Evolutionary conservation across 345 rosid genomes (phyloP).

Genomic region (Tarenaya hassleriana): DNA sequence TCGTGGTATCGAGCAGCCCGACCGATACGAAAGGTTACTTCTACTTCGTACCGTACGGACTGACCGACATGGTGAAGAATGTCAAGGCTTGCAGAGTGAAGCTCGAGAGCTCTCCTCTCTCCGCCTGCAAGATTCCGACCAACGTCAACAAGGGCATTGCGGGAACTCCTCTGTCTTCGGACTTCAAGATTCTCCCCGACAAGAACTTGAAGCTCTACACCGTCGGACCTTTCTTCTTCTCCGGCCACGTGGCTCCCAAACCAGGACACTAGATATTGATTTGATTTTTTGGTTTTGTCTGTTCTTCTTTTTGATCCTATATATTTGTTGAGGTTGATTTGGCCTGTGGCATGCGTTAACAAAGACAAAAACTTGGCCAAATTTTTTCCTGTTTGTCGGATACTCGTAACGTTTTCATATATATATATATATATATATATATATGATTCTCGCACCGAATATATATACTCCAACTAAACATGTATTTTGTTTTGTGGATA

Average conservation of each 20-base stretch:
- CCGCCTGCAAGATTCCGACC: conserved; percentile 37
- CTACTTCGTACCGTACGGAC: no score
- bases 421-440: no score
- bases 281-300: no score
- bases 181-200: conserved; percentile 23
- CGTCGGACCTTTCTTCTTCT: conserved; percentile 30
- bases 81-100: conserved; percentile 47
- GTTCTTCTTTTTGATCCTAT: no score
- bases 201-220: conserved; percentile 32
- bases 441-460: no score
- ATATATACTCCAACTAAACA: no score
- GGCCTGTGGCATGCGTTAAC: no score
- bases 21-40: conserved; percentile 51
- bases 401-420: no score
- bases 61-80: conserved; percentile 24
- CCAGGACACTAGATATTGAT: conserved; percentile 18
- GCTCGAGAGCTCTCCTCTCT: conserved; percentile 40
- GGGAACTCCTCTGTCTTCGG: conserved; percentile 39
- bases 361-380: no score
- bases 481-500: no score
- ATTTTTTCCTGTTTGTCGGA: no score
- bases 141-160: conserved; percentile 41
- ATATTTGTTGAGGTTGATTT: no score
- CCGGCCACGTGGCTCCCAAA: conserved; percentile 21
- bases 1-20: conserved; percentile 34